These are phyloP conservation scores for Domatiomyces catenatus DNA, from an alignment of 2,329 filamentous ascomycete genomes.

Conservation along the genomic window DNA sequence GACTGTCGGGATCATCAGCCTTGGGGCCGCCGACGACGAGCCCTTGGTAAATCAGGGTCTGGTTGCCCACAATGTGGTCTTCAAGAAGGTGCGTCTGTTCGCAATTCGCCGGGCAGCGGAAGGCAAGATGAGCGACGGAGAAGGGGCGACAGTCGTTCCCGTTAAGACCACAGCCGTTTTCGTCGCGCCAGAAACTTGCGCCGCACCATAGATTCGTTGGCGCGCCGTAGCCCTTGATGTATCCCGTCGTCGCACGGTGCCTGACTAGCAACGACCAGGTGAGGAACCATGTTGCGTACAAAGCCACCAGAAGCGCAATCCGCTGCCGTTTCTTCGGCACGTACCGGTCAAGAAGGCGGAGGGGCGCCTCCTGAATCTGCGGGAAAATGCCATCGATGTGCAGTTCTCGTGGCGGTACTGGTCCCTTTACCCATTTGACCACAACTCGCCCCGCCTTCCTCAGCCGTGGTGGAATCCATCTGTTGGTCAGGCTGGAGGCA, in stretches of 20 bases:
- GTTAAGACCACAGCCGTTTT: conserved; percentile 37
- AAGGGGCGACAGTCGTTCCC: conserved; percentile 43
- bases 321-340: conserved; percentile 33
- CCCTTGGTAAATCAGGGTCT: conserved; percentile 36
- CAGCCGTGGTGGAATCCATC: conserved; percentile 32
- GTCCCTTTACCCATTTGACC: conserved; percentile 33
- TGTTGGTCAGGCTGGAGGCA: conserved; percentile 32
- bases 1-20: conserved; percentile 22
- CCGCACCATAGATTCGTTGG: conserved; percentile 31
- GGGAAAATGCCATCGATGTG: conserved; percentile 33
- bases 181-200: conserved; percentile 30
- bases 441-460: conserved; percentile 30
- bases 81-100: conserved; percentile 32
- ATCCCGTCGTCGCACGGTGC: conserved; percentile 31
- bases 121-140: conserved; percentile 35
- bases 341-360: conserved; percentile 28
- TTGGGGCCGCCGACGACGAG: conserved; percentile 38
- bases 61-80: conserved; percentile 36
- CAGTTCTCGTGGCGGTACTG: conserved; percentile 30
- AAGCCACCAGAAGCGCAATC: conserved; percentile 25
- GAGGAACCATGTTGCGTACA: conserved; percentile 34
- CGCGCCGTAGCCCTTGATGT: conserved; percentile 34
- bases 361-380: conserved; percentile 31
- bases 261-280: conserved; percentile 32
- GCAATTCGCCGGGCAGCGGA: conserved; percentile 43